Conservation (phyloP, 2,329 filamentous ascomycete species). For the Aspergillus persii region DNA sequence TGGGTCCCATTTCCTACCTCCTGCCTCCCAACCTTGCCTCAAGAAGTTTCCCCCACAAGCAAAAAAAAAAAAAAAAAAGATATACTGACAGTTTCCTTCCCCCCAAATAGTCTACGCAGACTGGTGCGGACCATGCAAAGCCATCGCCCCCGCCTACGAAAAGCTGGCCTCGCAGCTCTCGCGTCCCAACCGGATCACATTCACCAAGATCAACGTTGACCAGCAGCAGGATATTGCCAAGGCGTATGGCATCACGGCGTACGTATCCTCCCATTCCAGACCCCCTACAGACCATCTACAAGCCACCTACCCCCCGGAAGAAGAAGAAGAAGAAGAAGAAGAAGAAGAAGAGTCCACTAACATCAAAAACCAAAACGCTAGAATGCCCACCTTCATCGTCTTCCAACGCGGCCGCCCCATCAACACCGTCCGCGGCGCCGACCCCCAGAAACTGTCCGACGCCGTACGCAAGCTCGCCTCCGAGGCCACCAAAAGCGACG, state of each 20-base stretch:
- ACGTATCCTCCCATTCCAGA: conserved; percentile 27
- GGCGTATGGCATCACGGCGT: conserved; percentile 70
- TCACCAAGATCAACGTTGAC: conserved; percentile 85
- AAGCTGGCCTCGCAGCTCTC: conserved; percentile 70
- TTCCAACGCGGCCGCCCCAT: conserved; percentile 70
- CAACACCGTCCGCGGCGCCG: conserved; percentile 70
- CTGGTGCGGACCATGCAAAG: conserved; percentile 81
- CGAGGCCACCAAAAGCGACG: conserved; percentile 55
- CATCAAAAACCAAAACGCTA: conserved; percentile 22
- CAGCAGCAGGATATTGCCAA: conserved; percentile 69
- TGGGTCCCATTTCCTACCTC: conserved; percentile 10
- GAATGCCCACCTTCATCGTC: conserved; percentile 89
- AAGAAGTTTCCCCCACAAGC: neutral
- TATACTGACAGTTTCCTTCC: neutral
- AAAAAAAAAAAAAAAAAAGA: neutral
- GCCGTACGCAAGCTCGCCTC: conserved; percentile 68
- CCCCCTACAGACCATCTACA: neutral
- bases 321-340: neutral
- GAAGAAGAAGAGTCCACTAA: neutral
- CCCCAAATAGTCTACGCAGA: conserved; percentile 72
- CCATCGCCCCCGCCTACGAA: conserved; percentile 80
- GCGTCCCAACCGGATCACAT: conserved; percentile 70
- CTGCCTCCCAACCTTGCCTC: neutral
- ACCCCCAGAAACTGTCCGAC: conserved; percentile 67
- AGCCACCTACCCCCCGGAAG: too few relatives aligned